A percentile compares a stretch with the other conserved stretches of the same genome.
Conservation (phyloP, 371 early-diverging fungal genomes). For the Entomophthora muscae region DNA sequence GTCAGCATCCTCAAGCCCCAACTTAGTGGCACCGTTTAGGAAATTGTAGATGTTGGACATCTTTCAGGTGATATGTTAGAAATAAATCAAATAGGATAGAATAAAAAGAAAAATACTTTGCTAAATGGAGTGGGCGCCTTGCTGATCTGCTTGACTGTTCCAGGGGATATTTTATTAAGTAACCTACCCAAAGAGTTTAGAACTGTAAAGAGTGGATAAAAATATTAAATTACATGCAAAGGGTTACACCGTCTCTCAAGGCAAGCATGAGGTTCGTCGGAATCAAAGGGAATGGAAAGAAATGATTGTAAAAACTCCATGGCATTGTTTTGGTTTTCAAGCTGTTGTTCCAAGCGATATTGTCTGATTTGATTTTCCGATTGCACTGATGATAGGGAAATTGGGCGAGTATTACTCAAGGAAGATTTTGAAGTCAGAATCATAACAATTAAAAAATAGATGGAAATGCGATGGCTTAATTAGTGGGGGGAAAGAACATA, state of each 20-base stretch:
- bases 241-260: constrained; percentile 56
- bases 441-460: neutral
- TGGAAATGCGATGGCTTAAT: no score
- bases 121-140: constrained; percentile 49
- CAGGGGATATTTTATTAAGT: constrained; percentile 54
- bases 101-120: constrained; percentile 26
- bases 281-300: constrained; percentile 21
- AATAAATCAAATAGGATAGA: constrained; percentile 1
- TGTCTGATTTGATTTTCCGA: constrained; percentile 5
- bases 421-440: neutral
- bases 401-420: neutral
- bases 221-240: constrained; percentile 41
- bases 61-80: constrained; percentile 17
- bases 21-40: constrained; percentile 33
- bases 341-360: constrained; percentile 24
- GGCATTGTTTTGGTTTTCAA: constrained; percentile 25
- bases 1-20: constrained; percentile 52
- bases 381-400: neutral
- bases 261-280: constrained; percentile 28
- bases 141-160: constrained; percentile 44
- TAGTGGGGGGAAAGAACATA: no score
- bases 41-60: constrained; percentile 67
- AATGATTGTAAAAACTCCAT: constrained; percentile 27
- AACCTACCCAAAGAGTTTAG: constrained; percentile 21
- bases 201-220: neutral